Percentiles rank a stretch among this genome's conserved stretches.
Conservation (phyloP, 2,329 filamentous ascomycete species). For the Fusarium agapanthi region DNA sequence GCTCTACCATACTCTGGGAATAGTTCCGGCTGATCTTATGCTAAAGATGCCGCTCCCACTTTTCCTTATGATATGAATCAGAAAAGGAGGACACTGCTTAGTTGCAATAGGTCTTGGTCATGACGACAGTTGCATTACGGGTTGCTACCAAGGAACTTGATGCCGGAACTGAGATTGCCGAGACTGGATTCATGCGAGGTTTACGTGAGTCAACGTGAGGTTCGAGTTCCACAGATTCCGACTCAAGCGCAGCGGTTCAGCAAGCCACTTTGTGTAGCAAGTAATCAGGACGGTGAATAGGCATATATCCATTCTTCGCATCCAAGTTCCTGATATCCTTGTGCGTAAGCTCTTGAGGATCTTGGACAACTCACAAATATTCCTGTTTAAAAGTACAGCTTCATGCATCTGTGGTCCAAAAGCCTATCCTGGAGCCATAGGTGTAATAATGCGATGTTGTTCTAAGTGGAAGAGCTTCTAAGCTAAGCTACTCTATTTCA, state of each 20-base stretch:
- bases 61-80: neutral
- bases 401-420: neutral
- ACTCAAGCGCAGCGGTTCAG: neutral
- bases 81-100: neutral
- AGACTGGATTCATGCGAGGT: neutral
- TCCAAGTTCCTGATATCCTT: rapidly evolving
- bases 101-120: neutral
- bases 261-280: neutral
- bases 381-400: neutral
- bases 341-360: neutral
- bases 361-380: rapidly evolving
- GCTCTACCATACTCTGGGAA: neutral
- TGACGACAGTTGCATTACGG: neutral
- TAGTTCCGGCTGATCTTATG: neutral
- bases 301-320: neutral
- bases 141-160: neutral
- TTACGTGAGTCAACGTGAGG: neutral
- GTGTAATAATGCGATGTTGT: too few species aligned
- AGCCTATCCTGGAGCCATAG: too few species aligned
- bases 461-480: rapidly evolving
- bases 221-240: neutral
- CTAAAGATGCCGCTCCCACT: neutral
- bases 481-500: too few species aligned
- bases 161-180: slow-evolving; percentile 1
- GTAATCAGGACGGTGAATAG: too few species aligned